A percentile compares a stretch with the other conserved stretches of the same genome.
These are phyloP conservation scores for Peniophora sp. DNA, from an alignment of 1,284 basidiomycete genomes.

Conservation along the genomic window DNA sequence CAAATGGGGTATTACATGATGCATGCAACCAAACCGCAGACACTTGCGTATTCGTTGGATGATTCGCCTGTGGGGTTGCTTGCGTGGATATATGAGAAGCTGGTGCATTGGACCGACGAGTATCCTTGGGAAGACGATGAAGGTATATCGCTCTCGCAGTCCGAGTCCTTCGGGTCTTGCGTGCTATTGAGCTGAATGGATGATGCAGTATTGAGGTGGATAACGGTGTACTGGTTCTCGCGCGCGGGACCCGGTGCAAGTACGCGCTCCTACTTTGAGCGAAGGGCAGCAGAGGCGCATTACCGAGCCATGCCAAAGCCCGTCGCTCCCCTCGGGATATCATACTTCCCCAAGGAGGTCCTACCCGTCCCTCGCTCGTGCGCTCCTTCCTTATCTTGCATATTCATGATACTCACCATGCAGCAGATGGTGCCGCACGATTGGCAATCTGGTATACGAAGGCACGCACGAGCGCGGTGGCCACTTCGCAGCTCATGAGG, in stretches of 20 bases:
- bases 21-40: slow-evolving; percentile 49
- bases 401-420: not conserved
- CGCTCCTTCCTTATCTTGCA: slow-evolving; percentile 10
- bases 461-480: slow-evolving; percentile 2
- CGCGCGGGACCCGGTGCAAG: slow-evolving; percentile 45
- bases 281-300: slow-evolving; percentile 2
- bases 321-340: slow-evolving; percentile 37
- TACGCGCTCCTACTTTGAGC: slow-evolving; percentile 45
- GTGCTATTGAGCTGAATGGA: not conserved
- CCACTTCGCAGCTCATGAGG: not conserved
- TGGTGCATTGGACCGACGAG: slow-evolving; percentile 40
- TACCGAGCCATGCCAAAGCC: slow-evolving; percentile 5
- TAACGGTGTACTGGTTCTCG: slow-evolving; percentile 55
- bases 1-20: slow-evolving; percentile 33
- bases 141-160: slow-evolving; percentile 23
- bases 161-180: too few species aligned
- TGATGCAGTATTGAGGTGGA: slow-evolving; percentile 46
- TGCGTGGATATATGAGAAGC: slow-evolving; percentile 56
- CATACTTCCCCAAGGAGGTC: slow-evolving; percentile 41
- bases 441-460: slow-evolving; percentile 9
- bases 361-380: slow-evolving; percentile 27
- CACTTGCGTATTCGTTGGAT: slow-evolving; percentile 43
- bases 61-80: slow-evolving; percentile 52
- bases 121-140: slow-evolving; percentile 47
- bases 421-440: slow-evolving; percentile 3